These are phyloP conservation scores for Hysterium pulicare DNA, from an alignment of 2,329 filamentous ascomycete species.

Conservation along the genomic window DNA sequence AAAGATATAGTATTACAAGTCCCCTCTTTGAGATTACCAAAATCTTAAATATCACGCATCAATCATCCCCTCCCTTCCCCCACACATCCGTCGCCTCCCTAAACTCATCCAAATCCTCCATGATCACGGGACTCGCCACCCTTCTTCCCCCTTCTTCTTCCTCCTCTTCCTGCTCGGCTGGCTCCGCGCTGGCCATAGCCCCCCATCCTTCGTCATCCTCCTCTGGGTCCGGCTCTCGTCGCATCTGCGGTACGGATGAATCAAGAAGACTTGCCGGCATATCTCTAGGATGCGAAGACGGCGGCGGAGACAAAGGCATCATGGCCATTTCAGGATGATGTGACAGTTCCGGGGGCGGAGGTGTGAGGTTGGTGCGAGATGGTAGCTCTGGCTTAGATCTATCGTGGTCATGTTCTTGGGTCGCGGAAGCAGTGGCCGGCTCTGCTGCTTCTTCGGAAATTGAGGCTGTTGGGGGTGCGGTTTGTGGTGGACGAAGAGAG, in stretches of 20 bases:
- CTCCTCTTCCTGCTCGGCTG: neutral
- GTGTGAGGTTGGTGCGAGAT: conserved; percentile 31
- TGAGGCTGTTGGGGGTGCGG: neutral
- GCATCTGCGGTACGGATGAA: neutral
- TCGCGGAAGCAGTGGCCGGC: neutral
- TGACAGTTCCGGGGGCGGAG: conserved; percentile 23
- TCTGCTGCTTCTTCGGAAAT: neutral
- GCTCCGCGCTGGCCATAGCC: neutral
- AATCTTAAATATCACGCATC: too few relatives aligned
- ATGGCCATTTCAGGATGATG: conserved; percentile 5
- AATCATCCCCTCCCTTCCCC: conserved; percentile 20
- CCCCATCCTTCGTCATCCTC: conserved; percentile 1
- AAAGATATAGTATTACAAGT: too few relatives aligned
- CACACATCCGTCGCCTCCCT: conserved; percentile 36
- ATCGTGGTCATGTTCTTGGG: neutral
- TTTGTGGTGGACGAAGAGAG: neutral
- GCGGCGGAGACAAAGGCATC: conserved; percentile 1
- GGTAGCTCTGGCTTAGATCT: neutral
- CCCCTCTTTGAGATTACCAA: neutral
- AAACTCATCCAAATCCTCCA: conserved; percentile 15
- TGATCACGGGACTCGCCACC: neutral
- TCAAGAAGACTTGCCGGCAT: conserved; percentile 1
- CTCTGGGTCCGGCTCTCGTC: neutral
- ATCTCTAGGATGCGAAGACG: neutral
- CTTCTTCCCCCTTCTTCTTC: neutral